Base-by-base conservation (phyloP, 78 protist species). In the Emiliania huxleyi region DNA sequence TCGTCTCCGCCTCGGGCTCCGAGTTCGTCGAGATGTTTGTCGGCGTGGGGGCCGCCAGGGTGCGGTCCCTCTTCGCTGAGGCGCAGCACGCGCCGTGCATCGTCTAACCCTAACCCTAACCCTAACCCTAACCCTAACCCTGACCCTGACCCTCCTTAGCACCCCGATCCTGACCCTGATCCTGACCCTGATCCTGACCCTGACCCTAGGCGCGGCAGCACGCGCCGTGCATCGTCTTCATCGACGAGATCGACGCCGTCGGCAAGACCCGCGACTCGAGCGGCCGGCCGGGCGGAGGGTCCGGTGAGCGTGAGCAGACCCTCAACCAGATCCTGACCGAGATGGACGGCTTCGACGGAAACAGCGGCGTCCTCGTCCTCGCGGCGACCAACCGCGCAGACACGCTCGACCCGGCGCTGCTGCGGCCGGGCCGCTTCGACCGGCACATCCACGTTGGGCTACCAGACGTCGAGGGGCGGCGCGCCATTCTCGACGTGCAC, bases 391-490 rank as follows among this genome's bases (percentile, higher is more conserved):
- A 98, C 95, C 56, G 98, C 35, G 91, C 93, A 12, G 95, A 94
- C 69, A 88, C 96, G n/a, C 91, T 98, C 40, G 99, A 98, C 88
- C 71, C 91, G 35, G 99, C 99, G 1, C 94, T 99, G 71, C 92
- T 98, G 22, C 96, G 99, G 11, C 99, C 99, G 0, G 99, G 99
- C 43, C 95, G 99, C 38, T 98, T 99, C 45, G 95, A 94, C 89
- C 87, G 96, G 55, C 25, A 69, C 85, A 94, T 99, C 44, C 56
- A 23, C 25, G 95, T 94, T n/a, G 99, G 96, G 90, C 93, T 83
- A 52, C 99, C 99, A 23, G 99, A 97, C 92, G 37, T 96, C 81
- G 90, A 91, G 77, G 98, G 97, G 6, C 96, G 99, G 23, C 69
- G 92, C 37, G 93, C 75, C 38, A 98, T 99, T 92, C 97, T 98